A percentile compares a stretch with the other conserved stretches of the same genome.
These are phyloP conservation scores for Anthostomella pinea DNA, from an alignment of 2,329 filamentous ascomycete genomes.

Conservation along the genomic window DNA sequence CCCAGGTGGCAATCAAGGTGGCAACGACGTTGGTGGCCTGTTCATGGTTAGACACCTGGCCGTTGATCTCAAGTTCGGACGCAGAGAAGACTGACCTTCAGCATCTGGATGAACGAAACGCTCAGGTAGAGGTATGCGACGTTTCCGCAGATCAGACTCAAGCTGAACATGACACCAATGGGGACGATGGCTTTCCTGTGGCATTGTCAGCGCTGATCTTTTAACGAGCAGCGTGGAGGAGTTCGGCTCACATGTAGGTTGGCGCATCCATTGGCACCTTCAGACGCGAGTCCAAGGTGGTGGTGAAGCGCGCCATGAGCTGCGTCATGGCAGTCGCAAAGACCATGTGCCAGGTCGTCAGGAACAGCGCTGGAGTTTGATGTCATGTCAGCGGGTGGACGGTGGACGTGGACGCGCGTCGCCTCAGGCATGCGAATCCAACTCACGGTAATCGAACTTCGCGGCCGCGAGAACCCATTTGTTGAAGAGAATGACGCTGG, in stretches of 20 bases:
- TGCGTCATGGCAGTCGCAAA: conserved; percentile 67
- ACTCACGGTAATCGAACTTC: conserved; percentile 52
- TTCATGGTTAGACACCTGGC: conserved; percentile 6
- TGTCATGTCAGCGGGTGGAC: conserved; percentile 5
- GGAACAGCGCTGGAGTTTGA: conserved; percentile 45
- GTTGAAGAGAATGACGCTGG: conserved; percentile 87
- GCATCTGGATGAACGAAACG: conserved; percentile 70
- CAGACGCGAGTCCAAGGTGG: conserved; percentile 60
- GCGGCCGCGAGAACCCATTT: conserved; percentile 80
- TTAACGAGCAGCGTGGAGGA: background rate
- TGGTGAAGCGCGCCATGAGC: conserved; percentile 61
- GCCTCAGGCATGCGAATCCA: background rate
- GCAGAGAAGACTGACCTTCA: conserved; percentile 44
- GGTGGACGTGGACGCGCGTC: no score
- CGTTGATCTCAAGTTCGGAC: conserved; percentile 18
- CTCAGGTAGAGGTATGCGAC: conserved; percentile 67
- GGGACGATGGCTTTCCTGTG: conserved; percentile 57
- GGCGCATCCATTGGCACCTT: conserved; percentile 60
- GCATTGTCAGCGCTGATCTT: conserved; percentile 3
- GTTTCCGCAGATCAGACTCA: conserved; percentile 66
- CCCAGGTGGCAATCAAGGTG: conserved; percentile 64
- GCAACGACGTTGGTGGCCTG: conserved; percentile 65
- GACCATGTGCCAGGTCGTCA: conserved; percentile 67
- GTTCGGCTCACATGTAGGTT: conserved; percentile 47
- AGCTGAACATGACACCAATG: conserved; percentile 65